Evolutionary conservation across 176 grass and related monocot genomes (phyloP).

Genomic region (Eleusine indica): DNA sequence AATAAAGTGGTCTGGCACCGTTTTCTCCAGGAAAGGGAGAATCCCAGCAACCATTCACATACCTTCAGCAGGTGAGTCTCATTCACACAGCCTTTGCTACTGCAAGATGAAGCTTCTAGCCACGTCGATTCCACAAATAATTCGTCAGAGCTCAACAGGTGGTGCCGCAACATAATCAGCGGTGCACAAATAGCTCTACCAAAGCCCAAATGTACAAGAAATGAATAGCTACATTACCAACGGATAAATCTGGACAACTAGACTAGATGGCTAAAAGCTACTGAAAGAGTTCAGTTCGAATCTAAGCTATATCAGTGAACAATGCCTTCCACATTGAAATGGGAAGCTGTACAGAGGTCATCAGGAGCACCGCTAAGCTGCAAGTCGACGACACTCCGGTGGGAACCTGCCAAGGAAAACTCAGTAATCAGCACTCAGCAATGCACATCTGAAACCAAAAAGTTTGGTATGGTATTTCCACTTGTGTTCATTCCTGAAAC

Average conservation of each 20-base stretch:
- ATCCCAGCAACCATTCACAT: neutral
- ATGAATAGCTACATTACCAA: constrained; percentile 14
- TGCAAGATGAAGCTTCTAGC: constrained; percentile 23
- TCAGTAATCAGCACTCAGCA: constrained; percentile 30
- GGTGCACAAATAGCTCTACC: constrained; percentile 45
- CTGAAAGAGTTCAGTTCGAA: constrained; percentile 15
- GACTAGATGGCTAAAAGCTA: constrained; percentile 43
- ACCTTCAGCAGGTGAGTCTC: neutral
- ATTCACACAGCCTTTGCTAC: neutral
- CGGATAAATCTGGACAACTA: constrained; percentile 35
- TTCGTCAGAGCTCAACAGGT: constrained; percentile 11
- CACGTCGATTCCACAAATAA: constrained; percentile 20
- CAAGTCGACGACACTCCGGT: neutral
- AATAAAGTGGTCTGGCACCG: neutral
- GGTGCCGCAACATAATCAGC: constrained; percentile 33
- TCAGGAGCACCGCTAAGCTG: constrained; percentile 21
- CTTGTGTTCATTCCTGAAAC: constrained; percentile 15
- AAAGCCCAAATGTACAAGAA: constrained; percentile 9
- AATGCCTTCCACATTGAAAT: constrained; percentile 22
- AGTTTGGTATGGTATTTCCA: neutral
- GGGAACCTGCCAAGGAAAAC: constrained; percentile 37
- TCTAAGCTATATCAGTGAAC: constrained; percentile 45
- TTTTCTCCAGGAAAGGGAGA: neutral
- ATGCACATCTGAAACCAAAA: constrained; percentile 9
- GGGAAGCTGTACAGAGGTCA: constrained; percentile 52